Conservation (phyloP, 73 alveolate species). For the Tetrahymena malaccensis region DNA sequence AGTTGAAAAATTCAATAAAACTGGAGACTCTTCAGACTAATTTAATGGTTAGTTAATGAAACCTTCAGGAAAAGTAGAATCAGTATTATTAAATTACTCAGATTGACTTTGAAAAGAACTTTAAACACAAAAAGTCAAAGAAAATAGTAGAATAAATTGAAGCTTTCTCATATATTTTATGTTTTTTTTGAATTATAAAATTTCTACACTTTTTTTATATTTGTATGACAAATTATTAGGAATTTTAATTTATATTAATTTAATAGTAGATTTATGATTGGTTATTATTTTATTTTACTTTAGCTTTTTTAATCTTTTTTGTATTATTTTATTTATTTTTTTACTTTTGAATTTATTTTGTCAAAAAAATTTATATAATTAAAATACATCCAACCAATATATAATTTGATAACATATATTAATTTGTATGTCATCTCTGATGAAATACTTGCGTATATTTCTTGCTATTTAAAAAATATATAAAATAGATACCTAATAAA, state of each 20-base stretch:
- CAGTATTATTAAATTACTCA: not conserved
- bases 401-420: too few species aligned
- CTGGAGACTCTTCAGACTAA: not conserved
- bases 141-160: not conserved
- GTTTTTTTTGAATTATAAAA: too few species aligned
- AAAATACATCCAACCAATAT: not conserved
- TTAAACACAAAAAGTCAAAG: not conserved
- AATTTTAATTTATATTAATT: too few species aligned
- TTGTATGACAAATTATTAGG: not conserved
- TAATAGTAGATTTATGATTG: not conserved
- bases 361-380: too few species aligned
- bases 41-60: too few species aligned
- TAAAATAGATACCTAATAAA: not conserved
- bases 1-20: not conserved
- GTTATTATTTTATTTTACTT: not conserved
- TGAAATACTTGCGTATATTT: not conserved
- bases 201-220: not conserved
- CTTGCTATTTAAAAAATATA: not conserved
- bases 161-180: not conserved
- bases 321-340: not conserved
- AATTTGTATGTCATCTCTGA: not conserved
- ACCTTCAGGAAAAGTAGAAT: not conserved
- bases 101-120: not conserved
- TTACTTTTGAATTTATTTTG: not conserved
- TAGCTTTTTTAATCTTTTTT: not conserved